Percentiles rank a stretch among this genome's conserved stretches.
These are phyloP conservation scores for Geosmithia flava DNA, from an alignment of 2,329 filamentous ascomycete species.

Conservation along the genomic window DNA sequence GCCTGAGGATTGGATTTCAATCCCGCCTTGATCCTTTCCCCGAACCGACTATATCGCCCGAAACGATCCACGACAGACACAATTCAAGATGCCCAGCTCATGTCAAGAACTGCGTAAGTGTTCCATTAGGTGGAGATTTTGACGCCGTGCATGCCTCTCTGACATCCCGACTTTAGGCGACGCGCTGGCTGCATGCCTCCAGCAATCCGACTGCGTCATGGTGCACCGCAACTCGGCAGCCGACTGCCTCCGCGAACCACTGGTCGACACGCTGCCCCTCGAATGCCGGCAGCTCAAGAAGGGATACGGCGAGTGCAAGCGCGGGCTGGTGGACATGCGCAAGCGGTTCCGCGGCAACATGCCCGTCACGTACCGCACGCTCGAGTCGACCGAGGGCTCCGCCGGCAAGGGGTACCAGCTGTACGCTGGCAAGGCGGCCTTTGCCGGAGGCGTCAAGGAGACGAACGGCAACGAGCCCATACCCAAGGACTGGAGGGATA, in stretches of 20 bases:
- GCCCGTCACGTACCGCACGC: slow-evolving; percentile 55
- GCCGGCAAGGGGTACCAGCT: slow-evolving; percentile 50
- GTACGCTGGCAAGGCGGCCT: slow-evolving; percentile 67
- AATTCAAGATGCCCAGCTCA: slow-evolving; percentile 67
- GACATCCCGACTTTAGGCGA: slow-evolving; percentile 49
- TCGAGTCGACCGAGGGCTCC: slow-evolving; percentile 40
- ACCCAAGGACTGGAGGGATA: slow-evolving; percentile 48
- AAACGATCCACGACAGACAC: neutral
- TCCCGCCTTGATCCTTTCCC: neutral
- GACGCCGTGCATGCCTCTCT: too few species aligned
- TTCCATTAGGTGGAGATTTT: too few species aligned
- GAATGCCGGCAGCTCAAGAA: slow-evolving; percentile 89
- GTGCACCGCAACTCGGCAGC: slow-evolving; percentile 73
- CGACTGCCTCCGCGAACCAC: slow-evolving; percentile 78
- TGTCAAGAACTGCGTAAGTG: slow-evolving; percentile 93
- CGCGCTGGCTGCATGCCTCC: slow-evolving; percentile 86
- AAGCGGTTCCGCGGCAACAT: slow-evolving; percentile 94
- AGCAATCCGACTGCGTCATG: slow-evolving; percentile 94
- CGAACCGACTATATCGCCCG: neutral
- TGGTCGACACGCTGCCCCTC: slow-evolving; percentile 68
- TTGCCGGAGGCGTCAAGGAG: slow-evolving; percentile 48
- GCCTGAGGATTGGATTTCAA: neutral
- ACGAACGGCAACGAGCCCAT: slow-evolving; percentile 56
- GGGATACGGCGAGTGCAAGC: slow-evolving; percentile 88
- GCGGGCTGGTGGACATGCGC: slow-evolving; percentile 96